Conservation (phyloP, 2,329 filamentous ascomycete species). For the Lachnellula hyalina region DNA sequence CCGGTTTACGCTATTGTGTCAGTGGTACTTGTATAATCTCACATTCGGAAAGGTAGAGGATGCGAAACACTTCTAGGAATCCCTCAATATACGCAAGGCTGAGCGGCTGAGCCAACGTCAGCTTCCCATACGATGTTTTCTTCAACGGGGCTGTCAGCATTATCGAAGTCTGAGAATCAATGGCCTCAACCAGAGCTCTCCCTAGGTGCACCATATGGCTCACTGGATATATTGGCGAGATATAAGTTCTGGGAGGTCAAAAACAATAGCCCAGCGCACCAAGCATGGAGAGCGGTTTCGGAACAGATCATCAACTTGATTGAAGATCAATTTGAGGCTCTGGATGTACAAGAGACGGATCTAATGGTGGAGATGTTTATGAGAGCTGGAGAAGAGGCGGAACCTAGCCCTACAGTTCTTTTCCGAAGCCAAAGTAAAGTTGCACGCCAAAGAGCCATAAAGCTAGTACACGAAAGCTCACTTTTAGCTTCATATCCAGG, state of each 20-base stretch:
- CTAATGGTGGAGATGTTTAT: constrained; percentile 18
- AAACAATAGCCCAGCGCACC: constrained; percentile 15
- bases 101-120: neutral
- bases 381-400: constrained; percentile 7
- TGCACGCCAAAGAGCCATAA: constrained; percentile 13
- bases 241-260: constrained; percentile 16
- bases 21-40: neutral
- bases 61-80: neutral
- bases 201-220: constrained; percentile 3
- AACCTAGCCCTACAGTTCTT: constrained; percentile 11
- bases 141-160: neutral
- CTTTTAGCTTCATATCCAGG: constrained; percentile 10
- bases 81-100: neutral
- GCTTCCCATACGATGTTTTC: neutral
- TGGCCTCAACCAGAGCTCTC: constrained; percentile 41
- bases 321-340: constrained; percentile 8
- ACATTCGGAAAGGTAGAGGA: neutral
- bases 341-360: constrained; percentile 11
- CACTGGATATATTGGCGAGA: constrained; percentile 4
- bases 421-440: constrained; percentile 12
- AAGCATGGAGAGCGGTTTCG: constrained; percentile 11
- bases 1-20: neutral
- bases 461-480: constrained; percentile 5
- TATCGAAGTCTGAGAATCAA: neutral
- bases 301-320: constrained; percentile 9